Base-by-base conservation (phyloP, 1,139 yeast genomes). In the Yamadazyma triangularis region DNA sequence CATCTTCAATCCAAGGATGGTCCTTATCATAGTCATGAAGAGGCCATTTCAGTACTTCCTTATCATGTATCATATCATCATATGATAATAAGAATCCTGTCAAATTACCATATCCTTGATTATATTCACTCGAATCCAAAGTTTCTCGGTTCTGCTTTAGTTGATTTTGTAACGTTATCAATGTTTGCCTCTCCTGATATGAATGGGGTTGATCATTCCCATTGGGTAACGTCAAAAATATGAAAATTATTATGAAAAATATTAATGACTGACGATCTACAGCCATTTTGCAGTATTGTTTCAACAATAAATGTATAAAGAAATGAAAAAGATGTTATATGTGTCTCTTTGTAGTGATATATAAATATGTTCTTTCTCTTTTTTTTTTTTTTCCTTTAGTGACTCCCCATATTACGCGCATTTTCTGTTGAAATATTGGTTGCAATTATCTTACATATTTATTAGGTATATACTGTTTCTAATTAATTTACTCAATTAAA, bases 51-150 rank as follows among this genome's bases (percentile, higher is more conserved):
- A 70, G 65, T 0, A 48, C 55, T 24, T 64, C 60, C 32, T 65
- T 60, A 8, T 72, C 71, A 4, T 57, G 46, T 4, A 66, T 12
- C 21, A 64, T 67, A 50, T 83, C 91, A 8, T 61, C 56, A 44
- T 80, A 84, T 29, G 82, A 77, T 35, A 78, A 56, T 47, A 64
- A 67, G 39, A 80, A 73, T 7, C 95, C 95, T 0, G 94, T 83
- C 8, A 86, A 53, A 45, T 84, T 81, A 1, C 83, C 84, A 50
- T 80, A 81, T 7, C 87, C 87, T 4, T 56, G 40, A 12, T 49
- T 37, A 50, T 71, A 79, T 2, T 70, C 62, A 24, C 75, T 60
- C 23, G 62, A 55, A 11, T 44, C 41, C 25, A 81, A 54, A 9
- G 56, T 53, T 3, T 52, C 43, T 8, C 53, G 52, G 15, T 62